Conservation (phyloP, 2,329 filamentous ascomycete species). For the Alternaria tenuissima region DNA sequence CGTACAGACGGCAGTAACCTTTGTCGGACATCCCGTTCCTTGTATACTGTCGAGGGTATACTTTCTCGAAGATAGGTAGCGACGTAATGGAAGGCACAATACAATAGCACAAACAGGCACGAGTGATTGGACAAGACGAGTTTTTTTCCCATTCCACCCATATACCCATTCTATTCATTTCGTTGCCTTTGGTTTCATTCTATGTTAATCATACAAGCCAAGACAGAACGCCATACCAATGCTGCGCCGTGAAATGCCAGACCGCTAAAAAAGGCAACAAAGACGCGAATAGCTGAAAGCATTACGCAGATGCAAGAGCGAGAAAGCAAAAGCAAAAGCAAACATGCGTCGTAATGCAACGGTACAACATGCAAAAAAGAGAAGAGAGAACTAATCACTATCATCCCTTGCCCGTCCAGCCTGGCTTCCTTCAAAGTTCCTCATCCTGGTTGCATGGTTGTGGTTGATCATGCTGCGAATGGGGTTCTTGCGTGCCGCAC, state of each 20-base stretch:
- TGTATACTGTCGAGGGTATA: not conserved
- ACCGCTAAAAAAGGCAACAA: conserved; percentile 6
- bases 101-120: not conserved
- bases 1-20: not conserved
- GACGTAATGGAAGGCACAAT: not conserved
- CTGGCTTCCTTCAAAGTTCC: conserved; percentile 34
- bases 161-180: not conserved
- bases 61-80: not conserved
- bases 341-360: not conserved
- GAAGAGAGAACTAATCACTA: conserved; percentile 1
- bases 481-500: conserved; percentile 41
- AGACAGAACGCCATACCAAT: conserved; percentile 11
- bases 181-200: conserved; percentile 4
- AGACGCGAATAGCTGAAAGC: not conserved
- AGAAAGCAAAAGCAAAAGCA: conserved; percentile 1
- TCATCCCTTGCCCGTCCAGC: not conserved
- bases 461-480: conserved; percentile 49
- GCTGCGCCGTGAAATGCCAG: conserved; percentile 8
- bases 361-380: conserved; percentile 5
- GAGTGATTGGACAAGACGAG: not conserved
- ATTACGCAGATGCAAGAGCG: conserved; percentile 4
- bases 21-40: not conserved
- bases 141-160: not conserved
- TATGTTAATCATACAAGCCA: conserved; percentile 8
- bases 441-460: conserved; percentile 43